A percentile compares a stretch with the other conserved stretches of the same genome.
Evolutionary conservation across 345 rosid species (phyloP).

Genomic region (Erysimum cheiranthoides): DNA sequence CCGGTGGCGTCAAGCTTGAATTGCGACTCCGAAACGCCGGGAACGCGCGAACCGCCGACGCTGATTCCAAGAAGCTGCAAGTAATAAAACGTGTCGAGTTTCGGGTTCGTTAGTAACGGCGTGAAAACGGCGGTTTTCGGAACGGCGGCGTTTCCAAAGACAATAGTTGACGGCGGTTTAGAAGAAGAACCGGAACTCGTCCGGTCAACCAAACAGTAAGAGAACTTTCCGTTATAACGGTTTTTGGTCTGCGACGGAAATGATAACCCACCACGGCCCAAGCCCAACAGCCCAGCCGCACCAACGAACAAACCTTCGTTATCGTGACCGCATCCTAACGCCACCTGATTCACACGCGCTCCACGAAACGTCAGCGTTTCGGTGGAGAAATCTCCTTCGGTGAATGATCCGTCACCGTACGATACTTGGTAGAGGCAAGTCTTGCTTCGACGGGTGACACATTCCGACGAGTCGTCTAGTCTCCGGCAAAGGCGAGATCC

Average conservation of each 20-base stretch:
- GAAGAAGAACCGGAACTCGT: slow-evolving; percentile 59
- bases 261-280: slow-evolving; percentile 86
- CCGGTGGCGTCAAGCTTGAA: slow-evolving; percentile 76
- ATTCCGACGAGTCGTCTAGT: slow-evolving; percentile 60
- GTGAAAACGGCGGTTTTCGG: slow-evolving; percentile 76
- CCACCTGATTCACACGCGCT: slow-evolving; percentile 66
- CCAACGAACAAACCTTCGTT: slow-evolving; percentile 92
- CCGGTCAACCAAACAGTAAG: slow-evolving; percentile 90
- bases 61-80: slow-evolving; percentile 79
- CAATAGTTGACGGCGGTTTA: slow-evolving; percentile 69
- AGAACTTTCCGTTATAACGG: slow-evolving; percentile 74
- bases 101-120: slow-evolving; percentile 70
- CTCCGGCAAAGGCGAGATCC: slow-evolving; percentile 63
- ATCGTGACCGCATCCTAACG: slow-evolving; percentile 92
- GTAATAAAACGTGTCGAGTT: slow-evolving; percentile 91
- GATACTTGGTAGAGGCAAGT: slow-evolving; percentile 81
- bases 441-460: slow-evolving; percentile 45
- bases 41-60: slow-evolving; percentile 83
- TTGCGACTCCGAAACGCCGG: slow-evolving; percentile 63
- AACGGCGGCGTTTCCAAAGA: slow-evolving; percentile 73
- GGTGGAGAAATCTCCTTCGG: slow-evolving; percentile 76
- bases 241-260: slow-evolving; percentile 82
- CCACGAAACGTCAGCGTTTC: slow-evolving; percentile 81
- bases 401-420: slow-evolving; percentile 94
- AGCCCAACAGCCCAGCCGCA: slow-evolving; percentile 89